These are phyloP conservation scores for Verticillium nubilum DNA, from an alignment of 2,329 filamentous ascomycete species.

Conservation along the genomic window DNA sequence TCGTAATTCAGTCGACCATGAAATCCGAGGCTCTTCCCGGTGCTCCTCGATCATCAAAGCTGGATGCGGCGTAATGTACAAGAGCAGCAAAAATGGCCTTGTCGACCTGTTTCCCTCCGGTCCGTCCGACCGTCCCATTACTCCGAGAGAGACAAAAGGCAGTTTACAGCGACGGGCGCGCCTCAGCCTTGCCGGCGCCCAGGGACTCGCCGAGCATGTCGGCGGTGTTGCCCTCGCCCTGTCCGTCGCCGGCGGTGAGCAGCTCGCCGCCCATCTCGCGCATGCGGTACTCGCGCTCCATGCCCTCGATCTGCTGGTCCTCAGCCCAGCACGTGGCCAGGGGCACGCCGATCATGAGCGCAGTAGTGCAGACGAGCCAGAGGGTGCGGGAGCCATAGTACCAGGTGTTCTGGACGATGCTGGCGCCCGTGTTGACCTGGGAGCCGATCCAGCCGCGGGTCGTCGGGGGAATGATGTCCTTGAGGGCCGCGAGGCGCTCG, in stretches of 20 bases:
- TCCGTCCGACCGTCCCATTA: neutral
- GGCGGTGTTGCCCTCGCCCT: slow-evolving; percentile 33
- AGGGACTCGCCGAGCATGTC: slow-evolving; percentile 44
- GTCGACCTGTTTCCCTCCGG: neutral
- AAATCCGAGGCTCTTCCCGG: neutral
- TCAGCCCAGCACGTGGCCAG: slow-evolving; percentile 91
- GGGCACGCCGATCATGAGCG: slow-evolving; percentile 84
- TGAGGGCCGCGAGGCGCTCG: slow-evolving; percentile 67
- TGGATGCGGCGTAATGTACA: neutral
- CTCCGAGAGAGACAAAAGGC: neutral
- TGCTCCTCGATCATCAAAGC: neutral
- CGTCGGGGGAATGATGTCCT: slow-evolving; percentile 71
- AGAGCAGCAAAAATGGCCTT: neutral
- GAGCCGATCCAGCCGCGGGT: slow-evolving; percentile 63
- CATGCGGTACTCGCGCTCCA: slow-evolving; percentile 97
- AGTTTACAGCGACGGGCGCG: slow-evolving; percentile 44
- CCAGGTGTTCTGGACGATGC: slow-evolving; percentile 43
- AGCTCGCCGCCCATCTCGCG: slow-evolving; percentile 81
- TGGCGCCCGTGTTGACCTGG: slow-evolving; percentile 49
- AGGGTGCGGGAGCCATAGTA: slow-evolving; percentile 75
- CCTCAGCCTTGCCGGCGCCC: slow-evolving; percentile 29
- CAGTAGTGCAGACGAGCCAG: slow-evolving; percentile 87
- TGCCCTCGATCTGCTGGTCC: slow-evolving; percentile 94
- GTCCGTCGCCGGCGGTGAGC: slow-evolving; percentile 41
- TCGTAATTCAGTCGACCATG: neutral